Evolutionary conservation across 2,329 filamentous ascomycete species (phyloP).

Genomic region (Phyllosticta citriasiana): DNA sequence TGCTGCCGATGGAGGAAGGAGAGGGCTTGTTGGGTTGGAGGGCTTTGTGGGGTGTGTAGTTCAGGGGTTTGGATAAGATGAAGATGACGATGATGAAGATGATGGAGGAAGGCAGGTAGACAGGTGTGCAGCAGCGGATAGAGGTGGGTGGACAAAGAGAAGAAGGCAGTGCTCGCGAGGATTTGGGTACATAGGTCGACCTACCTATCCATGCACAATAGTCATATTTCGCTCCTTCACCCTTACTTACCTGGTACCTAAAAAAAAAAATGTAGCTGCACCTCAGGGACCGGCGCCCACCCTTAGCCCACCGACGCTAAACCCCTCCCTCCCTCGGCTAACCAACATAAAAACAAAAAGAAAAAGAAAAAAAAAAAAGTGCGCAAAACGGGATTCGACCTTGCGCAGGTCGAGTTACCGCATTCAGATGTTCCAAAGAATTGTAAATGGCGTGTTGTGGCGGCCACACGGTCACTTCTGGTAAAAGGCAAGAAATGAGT

Average conservation of each 20-base stretch:
- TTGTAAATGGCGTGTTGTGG: conserved; percentile 48
- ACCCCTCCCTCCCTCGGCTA: no score
- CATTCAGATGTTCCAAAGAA: conserved; percentile 43
- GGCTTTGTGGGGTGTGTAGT: conserved; percentile 62
- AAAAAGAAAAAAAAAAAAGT: background rate
- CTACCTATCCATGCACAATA: no score
- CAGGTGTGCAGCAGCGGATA: no score
- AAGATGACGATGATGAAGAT: background rate
- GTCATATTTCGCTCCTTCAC: no score
- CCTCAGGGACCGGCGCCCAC: no score
- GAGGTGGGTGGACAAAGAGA: no score
- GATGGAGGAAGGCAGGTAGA: background rate
- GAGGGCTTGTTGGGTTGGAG: conserved; percentile 51
- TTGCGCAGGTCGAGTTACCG: background rate
- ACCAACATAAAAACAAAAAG: no score
- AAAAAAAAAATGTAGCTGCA: no score
- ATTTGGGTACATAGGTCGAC: no score
- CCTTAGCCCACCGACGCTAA: no score
- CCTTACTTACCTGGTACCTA: no score
- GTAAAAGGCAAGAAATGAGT: conserved; percentile 74
- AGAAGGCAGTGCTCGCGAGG: no score
- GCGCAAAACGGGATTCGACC: conserved; percentile 11
- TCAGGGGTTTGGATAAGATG: conserved; percentile 2
- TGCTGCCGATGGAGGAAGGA: conserved; percentile 27
- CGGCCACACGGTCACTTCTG: conserved; percentile 64